Conservation (phyloP, 345 rosid genomes). For the Barbarea vulgaris region DNA sequence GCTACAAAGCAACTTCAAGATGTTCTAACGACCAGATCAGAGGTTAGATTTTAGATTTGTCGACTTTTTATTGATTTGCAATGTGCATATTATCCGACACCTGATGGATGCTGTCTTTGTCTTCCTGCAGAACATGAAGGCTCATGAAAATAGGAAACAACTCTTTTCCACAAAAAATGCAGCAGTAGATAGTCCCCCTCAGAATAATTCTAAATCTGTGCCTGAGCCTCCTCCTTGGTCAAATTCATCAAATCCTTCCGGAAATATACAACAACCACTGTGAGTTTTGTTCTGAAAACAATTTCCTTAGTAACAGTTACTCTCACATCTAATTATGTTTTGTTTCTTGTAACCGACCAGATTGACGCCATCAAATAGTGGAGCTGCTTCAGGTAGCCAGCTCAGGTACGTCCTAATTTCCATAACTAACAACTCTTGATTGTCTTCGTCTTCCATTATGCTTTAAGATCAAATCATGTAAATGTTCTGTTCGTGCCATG, state of each 20-base stretch:
- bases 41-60: conserved; percentile 47
- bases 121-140: conserved; percentile 75
- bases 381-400: conserved; percentile 72
- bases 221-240: conserved; percentile 96
- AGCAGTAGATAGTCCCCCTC: conserved; percentile 57
- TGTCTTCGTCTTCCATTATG: conserved; percentile 9
- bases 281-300: conserved; percentile 40
- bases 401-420: conserved; percentile 58
- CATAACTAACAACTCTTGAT: neutral
- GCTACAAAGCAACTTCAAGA: conserved; percentile 80
- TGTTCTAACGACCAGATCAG: conserved; percentile 83
- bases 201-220: conserved; percentile 48
- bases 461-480: conserved; percentile 7
- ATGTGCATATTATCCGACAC: neutral
- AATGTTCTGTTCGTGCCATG: conserved; percentile 19
- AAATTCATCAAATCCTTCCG: conserved; percentile 51
- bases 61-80: neutral
- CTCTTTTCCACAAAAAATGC: conserved; percentile 70
- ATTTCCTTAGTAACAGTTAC: neutral
- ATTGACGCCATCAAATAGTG: conserved; percentile 47
- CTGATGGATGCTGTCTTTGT: too few species aligned
- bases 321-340: conserved; percentile 32
- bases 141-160: conserved; percentile 84
- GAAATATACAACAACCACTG: conserved; percentile 50
- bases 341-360: conserved; percentile 41